Conservation (phyloP, 1,284 basidiomycete genomes). For the Rhizopogon hawkerae region DNA sequence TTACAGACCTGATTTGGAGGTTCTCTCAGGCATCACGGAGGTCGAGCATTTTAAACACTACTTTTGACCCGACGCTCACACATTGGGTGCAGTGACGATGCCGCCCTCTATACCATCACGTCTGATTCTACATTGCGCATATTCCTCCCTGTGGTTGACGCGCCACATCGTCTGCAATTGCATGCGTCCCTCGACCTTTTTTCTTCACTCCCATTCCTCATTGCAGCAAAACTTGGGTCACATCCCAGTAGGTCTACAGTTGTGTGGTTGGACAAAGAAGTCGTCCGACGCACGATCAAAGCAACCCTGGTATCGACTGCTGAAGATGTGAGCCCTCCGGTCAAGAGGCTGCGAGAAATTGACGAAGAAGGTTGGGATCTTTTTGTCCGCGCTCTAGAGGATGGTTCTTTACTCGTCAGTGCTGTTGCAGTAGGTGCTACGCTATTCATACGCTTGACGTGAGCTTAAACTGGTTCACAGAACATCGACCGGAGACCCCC, state of each 20-base stretch:
- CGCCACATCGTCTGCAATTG: conserved; percentile 76
- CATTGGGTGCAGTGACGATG: conserved; percentile 48
- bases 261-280: conserved; percentile 57
- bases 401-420: conserved; percentile 64
- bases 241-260: conserved; percentile 36
- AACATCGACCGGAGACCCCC: conserved; percentile 88
- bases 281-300: conserved; percentile 44
- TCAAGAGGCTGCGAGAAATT: conserved; percentile 48
- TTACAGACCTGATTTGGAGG: conserved; percentile 62
- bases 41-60: conserved; percentile 31
- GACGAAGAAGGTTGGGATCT: conserved; percentile 70
- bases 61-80: conserved; percentile 8
- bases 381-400: conserved; percentile 61
- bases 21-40: conserved; percentile 55
- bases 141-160: conserved; percentile 82
- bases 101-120: conserved; percentile 71
- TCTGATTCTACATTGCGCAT: conserved; percentile 70
- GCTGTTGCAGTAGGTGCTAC: conserved; percentile 59
- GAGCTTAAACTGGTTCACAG: conserved; percentile 27
- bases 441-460: not conserved
- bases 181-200: conserved; percentile 67
- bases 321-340: conserved; percentile 36
- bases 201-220: conserved; percentile 38
- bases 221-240: conserved; percentile 13
- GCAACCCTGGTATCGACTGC: conserved; percentile 27